Conservation (phyloP, 1,139 yeast genomes). For the Debaryomycetaceae sp. region DNA sequence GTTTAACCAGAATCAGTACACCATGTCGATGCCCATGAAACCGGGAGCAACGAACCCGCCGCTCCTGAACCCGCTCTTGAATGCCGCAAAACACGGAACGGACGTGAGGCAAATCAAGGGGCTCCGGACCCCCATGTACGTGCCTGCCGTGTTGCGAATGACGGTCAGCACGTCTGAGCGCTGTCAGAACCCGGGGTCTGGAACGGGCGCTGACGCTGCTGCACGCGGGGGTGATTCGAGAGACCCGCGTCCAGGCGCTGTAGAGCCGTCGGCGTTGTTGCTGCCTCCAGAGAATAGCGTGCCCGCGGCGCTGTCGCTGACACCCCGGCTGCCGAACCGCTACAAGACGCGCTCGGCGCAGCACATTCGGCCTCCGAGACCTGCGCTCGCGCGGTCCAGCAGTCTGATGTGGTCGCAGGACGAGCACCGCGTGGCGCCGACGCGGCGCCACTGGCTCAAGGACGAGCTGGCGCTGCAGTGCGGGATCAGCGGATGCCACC, state of each 20-base stretch:
- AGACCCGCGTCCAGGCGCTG: constrained; percentile 1
- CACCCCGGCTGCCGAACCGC: too few species aligned
- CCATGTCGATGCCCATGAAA: too few species aligned
- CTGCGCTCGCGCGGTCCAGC: constrained; percentile 23
- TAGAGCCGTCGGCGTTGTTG: neutral
- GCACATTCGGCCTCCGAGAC: constrained; percentile 8
- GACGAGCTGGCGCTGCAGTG: constrained; percentile 58
- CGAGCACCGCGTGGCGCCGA: constrained; percentile 32
- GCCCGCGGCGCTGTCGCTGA: neutral
- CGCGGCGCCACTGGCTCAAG: constrained; percentile 68
- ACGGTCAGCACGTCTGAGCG: constrained; percentile 4
- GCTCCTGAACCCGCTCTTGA: constrained; percentile 1
- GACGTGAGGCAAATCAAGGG: constrained; percentile 50
- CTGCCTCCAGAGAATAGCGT: neutral
- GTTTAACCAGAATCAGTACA: too few species aligned
- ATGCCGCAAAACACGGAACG: constrained; percentile 5
- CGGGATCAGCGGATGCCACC: constrained; percentile 45
- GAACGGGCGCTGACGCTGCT: too few species aligned
- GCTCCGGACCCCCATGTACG: constrained; percentile 74
- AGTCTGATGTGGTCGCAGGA: constrained; percentile 27
- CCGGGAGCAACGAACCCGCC: too few species aligned
- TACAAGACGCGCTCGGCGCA: neutral
- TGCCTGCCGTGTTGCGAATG: constrained; percentile 80
- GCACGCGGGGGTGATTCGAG: too few species aligned
- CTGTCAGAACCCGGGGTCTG: too few species aligned